Evolutionary conservation across 2,329 filamentous ascomycete species (phyloP).

Genomic region (Akanthomyces muscarius): DNA sequence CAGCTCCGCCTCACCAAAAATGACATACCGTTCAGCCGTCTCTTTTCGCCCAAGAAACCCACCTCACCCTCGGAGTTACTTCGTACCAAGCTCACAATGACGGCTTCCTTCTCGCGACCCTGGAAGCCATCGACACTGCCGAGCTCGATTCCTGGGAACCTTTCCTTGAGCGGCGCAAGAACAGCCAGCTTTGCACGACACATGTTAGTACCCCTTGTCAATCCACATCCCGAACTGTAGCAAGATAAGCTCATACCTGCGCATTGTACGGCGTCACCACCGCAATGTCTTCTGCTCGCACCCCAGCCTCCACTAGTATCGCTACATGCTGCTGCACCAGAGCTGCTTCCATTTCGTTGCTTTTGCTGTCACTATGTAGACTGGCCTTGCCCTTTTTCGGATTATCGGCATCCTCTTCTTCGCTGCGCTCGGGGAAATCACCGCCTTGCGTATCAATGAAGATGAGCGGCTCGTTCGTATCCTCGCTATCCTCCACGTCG

Average conservation of each 20-base stretch:
- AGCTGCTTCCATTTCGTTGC: conserved; percentile 84
- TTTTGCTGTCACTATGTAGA: conserved; percentile 64
- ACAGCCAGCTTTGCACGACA: conserved; percentile 59
- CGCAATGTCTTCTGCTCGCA: conserved; percentile 80
- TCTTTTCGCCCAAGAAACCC: conserved; percentile 88
- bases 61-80: conserved; percentile 86
- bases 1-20: conserved; percentile 10
- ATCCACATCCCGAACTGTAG: neutral
- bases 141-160: conserved; percentile 82
- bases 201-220: neutral
- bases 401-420: conserved; percentile 60
- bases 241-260: conserved; percentile 51
- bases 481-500: conserved; percentile 72
- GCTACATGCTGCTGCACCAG: conserved; percentile 76
- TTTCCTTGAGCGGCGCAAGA: conserved; percentile 74
- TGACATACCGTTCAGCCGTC: conserved; percentile 79
- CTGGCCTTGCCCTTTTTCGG: conserved; percentile 43
- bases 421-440: conserved; percentile 78
- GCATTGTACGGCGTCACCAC: conserved; percentile 96
- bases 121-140: conserved; percentile 97
- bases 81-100: conserved; percentile 88
- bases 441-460: conserved; percentile 97
- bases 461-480: conserved; percentile 81
- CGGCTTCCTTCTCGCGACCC: conserved; percentile 92
- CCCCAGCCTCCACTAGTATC: conserved; percentile 71